A percentile compares a stretch with the other conserved stretches of the same genome.
These are phyloP conservation scores for Nicotiana undulata DNA, from an alignment of 257 asterid species.

Conservation along the genomic window DNA sequence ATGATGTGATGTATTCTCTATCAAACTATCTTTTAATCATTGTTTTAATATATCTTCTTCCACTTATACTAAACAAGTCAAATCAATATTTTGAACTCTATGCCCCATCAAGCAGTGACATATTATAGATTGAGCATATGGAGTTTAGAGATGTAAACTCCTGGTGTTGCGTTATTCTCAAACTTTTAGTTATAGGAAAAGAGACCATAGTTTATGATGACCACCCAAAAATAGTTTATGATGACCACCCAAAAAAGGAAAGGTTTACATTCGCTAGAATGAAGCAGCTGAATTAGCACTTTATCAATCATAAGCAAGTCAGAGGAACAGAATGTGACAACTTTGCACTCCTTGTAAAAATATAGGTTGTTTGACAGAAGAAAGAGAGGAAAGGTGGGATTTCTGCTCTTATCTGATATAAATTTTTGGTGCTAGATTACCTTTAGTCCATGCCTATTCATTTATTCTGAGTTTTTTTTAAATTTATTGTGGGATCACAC, in stretches of 20 bases:
- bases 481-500: too few species aligned
- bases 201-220: background rate
- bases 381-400: background rate
- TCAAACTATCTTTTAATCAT: background rate
- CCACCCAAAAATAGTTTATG: background rate
- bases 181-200: background rate
- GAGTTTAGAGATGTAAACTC: background rate
- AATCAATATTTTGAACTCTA: background rate
- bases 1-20: background rate
- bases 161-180: background rate
- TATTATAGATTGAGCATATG: background rate
- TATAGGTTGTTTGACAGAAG: background rate
- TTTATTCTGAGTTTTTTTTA: background rate
- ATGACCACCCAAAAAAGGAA: constrained; percentile 4
- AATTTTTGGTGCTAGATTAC: background rate
- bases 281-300: background rate
- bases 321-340: background rate
- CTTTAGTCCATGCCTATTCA: background rate
- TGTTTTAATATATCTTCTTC: background rate
- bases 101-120: background rate
- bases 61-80: background rate
- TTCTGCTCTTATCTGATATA: background rate
- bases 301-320: background rate
- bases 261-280: background rate
- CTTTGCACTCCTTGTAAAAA: background rate